A percentile compares a stretch with the other conserved stretches of the same genome.
phyloP scores from a whole-genome alignment of 352 stramenopile genomes.

The Phytophthora sp. region DNA sequence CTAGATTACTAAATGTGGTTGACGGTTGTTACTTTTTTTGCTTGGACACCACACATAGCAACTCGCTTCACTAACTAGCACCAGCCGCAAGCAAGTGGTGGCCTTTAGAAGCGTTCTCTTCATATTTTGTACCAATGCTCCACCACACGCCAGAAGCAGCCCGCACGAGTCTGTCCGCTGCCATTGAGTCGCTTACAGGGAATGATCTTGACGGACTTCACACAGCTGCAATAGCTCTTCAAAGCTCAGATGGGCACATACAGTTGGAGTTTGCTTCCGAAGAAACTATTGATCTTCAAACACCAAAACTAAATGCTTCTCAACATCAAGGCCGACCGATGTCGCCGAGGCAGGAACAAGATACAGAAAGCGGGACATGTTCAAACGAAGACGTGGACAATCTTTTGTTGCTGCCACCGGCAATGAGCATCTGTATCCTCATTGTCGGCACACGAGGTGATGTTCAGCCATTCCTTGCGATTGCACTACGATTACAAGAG shows the following conservation, averaged over 20 bases:
- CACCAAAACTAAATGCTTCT: slow-evolving; percentile 1
- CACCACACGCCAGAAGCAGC: background rate
- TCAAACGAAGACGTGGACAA: slow-evolving; percentile 5
- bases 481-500: slow-evolving; percentile 72
- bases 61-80: too few relatives aligned
- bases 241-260: slow-evolving; percentile 35
- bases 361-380: background rate
- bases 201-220: slow-evolving; percentile 26
- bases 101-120: too few relatives aligned
- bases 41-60: too few relatives aligned
- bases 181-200: slow-evolving; percentile 22
- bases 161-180: slow-evolving; percentile 8
- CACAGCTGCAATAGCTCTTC: slow-evolving; percentile 19
- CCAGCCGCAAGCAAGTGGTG: too few relatives aligned
- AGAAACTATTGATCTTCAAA: slow-evolving; percentile 36
- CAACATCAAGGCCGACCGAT: slow-evolving; percentile 3
- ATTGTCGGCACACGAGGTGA: slow-evolving; percentile 77
- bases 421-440: slow-evolving; percentile 76
- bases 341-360: background rate
- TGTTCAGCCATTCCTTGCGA: slow-evolving; percentile 70
- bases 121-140: slow-evolving; percentile 9
- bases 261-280: slow-evolving; percentile 40
- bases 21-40: slow-evolving; percentile 24
- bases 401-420: slow-evolving; percentile 26
- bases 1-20: slow-evolving; percentile 25